These are phyloP conservation scores for Persicaria tinctoria DNA, from an alignment of 148 eudicot genomes.

Conservation along the genomic window DNA sequence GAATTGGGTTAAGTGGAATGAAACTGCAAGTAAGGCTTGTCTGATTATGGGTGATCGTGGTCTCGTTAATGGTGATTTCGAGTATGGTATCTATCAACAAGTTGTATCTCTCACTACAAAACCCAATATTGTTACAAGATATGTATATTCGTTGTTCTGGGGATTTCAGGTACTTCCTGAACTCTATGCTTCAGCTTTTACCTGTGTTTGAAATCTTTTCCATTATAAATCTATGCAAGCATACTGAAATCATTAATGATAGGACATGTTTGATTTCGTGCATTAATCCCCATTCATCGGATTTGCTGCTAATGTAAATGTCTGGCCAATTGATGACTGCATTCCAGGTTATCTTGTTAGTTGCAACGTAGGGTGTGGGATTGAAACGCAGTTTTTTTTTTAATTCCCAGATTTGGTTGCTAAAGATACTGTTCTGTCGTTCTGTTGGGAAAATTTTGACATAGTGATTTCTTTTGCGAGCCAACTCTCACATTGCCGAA, in stretches of 20 bases:
- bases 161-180: constrained; percentile 64
- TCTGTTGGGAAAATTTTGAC: background rate
- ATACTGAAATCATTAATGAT: background rate
- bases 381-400: too few relatives aligned
- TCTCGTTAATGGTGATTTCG: constrained; percentile 19
- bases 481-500: too few relatives aligned
- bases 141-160: constrained; percentile 72
- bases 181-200: background rate
- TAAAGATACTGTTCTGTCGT: background rate
- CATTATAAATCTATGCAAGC: background rate
- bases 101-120: constrained; percentile 52
- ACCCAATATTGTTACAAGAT: constrained; percentile 35
- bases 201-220: background rate
- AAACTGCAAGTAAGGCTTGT: constrained; percentile 21
- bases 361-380: too few relatives aligned
- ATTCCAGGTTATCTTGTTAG: too few relatives aligned
- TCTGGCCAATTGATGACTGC: too few relatives aligned
- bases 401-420: too few relatives aligned
- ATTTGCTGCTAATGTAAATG: too few relatives aligned
- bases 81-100: constrained; percentile 55
- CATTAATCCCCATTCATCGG: background rate
- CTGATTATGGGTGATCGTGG: constrained; percentile 25
- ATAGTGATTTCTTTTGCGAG: background rate
- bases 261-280: background rate
- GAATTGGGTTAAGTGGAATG: constrained; percentile 46